Base-by-base conservation (phyloP, 345 rosid genomes). In the Populus pruinosa region DNA sequence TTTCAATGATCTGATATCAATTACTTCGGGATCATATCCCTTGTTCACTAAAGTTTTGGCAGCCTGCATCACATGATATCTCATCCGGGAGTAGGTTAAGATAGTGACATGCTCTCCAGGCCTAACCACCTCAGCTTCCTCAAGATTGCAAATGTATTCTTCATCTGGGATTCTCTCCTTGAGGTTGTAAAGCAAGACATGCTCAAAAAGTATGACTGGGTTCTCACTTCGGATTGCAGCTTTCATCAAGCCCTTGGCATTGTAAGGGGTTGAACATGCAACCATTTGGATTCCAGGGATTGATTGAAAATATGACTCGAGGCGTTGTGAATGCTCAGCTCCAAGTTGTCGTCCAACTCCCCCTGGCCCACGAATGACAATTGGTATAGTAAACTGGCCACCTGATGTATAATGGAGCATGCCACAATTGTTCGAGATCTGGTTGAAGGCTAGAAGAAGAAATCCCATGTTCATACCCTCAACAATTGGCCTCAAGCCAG, bases 391-490 rank as follows among this genome's bases (percentile, higher is more conserved):
- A 80, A 93, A 95, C 85, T 95, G 99, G 49, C 99, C 99, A 64
- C 99, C 98, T 6, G 99, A 95, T 43, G 99, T 95, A 86, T 93
- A 95, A 78, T 95, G 99, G 63, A 95, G 97, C 99, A 95, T 95
- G 68, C 99, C 99, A 11, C 99, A 93, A 77, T 93, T 93, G 91
- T 95, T 95, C 76, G 99, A 93, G 87, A 95, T 95, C 85, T 95
- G 99, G 88, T 93, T 93, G 88, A 92, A 95, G 67, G 99, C 99
- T 8, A 95, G 85, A 77, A 95, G 99, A 76, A 93, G 97, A 81
- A 95, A 95, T 39, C 99, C 99, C 98, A 93, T 93, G 90, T 95
- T 95, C 98, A 95, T 93, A 55, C 98, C 98, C 87, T 93, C 98
- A 0, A 91, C 78, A 74, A 95, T 83, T 0, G 99, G 99, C 83